Conservation (phyloP, 2,329 filamentous ascomycete species). For the Graphilbum fragrans region DNA sequence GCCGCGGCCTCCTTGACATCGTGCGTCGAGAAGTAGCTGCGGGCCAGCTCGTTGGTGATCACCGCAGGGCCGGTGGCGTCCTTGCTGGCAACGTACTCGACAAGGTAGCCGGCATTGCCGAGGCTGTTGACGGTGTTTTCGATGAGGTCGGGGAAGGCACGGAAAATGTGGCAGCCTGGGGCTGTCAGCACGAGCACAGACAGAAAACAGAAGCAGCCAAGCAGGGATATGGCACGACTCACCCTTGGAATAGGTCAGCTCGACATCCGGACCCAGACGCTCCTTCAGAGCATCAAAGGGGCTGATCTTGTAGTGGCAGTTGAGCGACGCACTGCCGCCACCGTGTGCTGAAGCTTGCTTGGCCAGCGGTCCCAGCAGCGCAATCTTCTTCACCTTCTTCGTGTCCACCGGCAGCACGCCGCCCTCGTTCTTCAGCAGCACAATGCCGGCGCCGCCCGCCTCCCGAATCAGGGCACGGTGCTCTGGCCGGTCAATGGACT, state of each 20-base stretch:
- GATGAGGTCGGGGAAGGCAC: conserved; percentile 44
- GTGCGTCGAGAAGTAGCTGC: not conserved
- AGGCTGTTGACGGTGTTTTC: not conserved
- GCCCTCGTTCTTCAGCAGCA: conserved; percentile 34
- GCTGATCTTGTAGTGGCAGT: conserved; percentile 55
- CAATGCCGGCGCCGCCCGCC: conserved; percentile 1
- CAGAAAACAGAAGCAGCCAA: not conserved
- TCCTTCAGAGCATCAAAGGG: conserved; percentile 58
- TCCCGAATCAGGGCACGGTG: not conserved
- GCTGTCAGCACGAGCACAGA: too few relatives aligned
- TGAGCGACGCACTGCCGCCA: conserved; percentile 50
- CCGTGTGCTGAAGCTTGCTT: conserved; percentile 47
- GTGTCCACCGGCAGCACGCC: conserved; percentile 34
- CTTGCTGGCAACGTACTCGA: conserved; percentile 19
- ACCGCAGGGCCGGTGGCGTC: conserved; percentile 44
- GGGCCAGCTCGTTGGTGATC: conserved; percentile 32
- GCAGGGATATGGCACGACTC: conserved; percentile 5
- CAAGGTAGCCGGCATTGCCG: not conserved
- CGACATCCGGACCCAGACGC: conserved; percentile 23
- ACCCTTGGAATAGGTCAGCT: conserved; percentile 17
- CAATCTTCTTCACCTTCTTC: conserved; percentile 26
- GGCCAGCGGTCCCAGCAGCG: conserved; percentile 45
- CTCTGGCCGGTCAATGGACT: not conserved
- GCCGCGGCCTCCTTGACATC: conserved; percentile 27
- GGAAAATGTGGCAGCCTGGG: conserved; percentile 35